Evolutionary conservation across 495 filamentous ascomycete genomes (phyloP).

Genomic region (Penicillium canescens): DNA sequence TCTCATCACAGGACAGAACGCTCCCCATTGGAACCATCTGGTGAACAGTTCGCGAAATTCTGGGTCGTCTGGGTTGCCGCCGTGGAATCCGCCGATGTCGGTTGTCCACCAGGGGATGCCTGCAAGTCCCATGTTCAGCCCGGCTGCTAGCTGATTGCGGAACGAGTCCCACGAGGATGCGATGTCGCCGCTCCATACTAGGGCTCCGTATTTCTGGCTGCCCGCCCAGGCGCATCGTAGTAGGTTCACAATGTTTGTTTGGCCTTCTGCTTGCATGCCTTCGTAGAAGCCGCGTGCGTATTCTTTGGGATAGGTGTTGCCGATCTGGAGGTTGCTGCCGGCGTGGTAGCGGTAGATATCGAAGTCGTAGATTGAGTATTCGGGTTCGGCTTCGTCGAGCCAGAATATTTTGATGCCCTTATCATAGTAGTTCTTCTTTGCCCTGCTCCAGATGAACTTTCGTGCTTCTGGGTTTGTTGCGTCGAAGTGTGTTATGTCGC

Average conservation of each 20-base stretch:
- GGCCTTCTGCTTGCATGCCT: conserved; percentile 48
- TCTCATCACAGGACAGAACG: conserved; percentile 61
- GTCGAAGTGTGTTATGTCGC: conserved; percentile 56
- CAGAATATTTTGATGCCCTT: conserved; percentile 60
- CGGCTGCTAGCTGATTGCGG: conserved; percentile 55
- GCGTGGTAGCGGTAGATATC: conserved; percentile 58
- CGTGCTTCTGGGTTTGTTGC: conserved; percentile 55
- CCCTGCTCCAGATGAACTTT: conserved; percentile 53
- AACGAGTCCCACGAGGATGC: conserved; percentile 56
- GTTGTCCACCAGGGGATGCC: conserved; percentile 62
- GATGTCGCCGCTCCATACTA: conserved; percentile 61
- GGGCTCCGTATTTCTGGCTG: conserved; percentile 57
- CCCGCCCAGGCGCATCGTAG: conserved; percentile 62
- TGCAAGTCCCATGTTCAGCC: conserved; percentile 57
- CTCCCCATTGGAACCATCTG: conserved; percentile 63
- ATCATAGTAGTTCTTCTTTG: conserved; percentile 54
- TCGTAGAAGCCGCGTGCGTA: conserved; percentile 59
- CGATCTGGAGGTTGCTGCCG: conserved; percentile 52
- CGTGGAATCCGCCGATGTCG: conserved; percentile 62
- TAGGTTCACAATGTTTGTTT: conserved; percentile 54
- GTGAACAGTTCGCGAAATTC: conserved; percentile 58
- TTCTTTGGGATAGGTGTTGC: conserved; percentile 56
- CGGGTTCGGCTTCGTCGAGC: conserved; percentile 63
- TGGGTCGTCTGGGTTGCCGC: conserved; percentile 52
- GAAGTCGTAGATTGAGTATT: conserved; percentile 59